Conservation (phyloP, 1,139 yeast species). For the Pichia sp. region DNA sequence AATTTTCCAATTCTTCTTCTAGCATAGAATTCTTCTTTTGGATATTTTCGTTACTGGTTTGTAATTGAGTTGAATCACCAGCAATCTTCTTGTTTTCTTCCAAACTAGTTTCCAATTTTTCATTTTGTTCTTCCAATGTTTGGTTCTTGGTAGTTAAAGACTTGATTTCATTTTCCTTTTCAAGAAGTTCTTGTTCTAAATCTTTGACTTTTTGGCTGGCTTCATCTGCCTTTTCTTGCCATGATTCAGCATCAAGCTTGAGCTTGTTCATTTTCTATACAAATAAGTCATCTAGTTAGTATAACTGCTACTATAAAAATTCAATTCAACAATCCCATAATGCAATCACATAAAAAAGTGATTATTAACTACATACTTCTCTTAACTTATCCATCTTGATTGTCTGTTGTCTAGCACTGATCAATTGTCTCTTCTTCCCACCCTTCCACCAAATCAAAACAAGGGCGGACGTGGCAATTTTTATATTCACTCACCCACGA, state of each 20-base stretch:
- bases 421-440: no score
- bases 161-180: slow-evolving; percentile 92
- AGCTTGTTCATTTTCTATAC: slow-evolving; percentile 75
- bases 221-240: slow-evolving; percentile 96
- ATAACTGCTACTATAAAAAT: no score
- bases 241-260: slow-evolving; percentile 90
- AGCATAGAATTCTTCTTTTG: slow-evolving; percentile 86
- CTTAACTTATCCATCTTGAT: slow-evolving; percentile 39
- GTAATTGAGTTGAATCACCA: slow-evolving; percentile 86
- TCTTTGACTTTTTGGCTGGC: slow-evolving; percentile 72
- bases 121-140: slow-evolving; percentile 84
- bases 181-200: slow-evolving; percentile 84
- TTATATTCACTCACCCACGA: no score
- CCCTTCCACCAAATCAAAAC: no score
- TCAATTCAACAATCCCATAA: not conserved
- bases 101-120: slow-evolving; percentile 75
- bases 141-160: slow-evolving; percentile 89
- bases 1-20: slow-evolving; percentile 90
- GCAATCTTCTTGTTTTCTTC: slow-evolving; percentile 81
- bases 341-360: not conserved
- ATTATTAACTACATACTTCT: slow-evolving; percentile 32
- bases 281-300: not conserved
- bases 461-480: no score
- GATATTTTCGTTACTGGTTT: slow-evolving; percentile 83
- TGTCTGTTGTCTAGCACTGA: not conserved